phyloP scores from a whole-genome alignment of 768 basidiomycete species.

The Phylloporus sp. region DNA sequence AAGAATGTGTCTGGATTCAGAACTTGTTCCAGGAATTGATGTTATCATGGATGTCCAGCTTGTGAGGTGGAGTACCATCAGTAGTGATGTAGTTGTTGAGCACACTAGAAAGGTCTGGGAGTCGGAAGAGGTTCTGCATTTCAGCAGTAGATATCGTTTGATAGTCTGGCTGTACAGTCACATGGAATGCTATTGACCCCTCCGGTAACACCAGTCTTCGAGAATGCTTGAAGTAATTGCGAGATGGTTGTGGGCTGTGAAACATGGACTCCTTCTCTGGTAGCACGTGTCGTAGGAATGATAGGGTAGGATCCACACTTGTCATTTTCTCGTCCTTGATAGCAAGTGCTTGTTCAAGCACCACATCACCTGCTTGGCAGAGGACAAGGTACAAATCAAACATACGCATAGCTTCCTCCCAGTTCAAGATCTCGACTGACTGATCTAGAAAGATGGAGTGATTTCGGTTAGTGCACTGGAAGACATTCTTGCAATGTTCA shows the following conservation, averaged over 20 bases:
- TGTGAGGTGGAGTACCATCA: no score
- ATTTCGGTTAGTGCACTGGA: conserved; percentile 15
- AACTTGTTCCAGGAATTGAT: no score
- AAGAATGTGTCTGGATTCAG: no score
- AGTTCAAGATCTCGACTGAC: conserved; percentile 10
- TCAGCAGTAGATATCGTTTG: neutral
- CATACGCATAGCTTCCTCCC: conserved; percentile 1
- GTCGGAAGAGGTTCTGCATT: no score
- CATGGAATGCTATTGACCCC: neutral
- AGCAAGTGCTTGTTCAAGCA: neutral
- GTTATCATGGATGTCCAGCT: no score
- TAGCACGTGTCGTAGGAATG: neutral
- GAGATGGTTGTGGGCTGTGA: neutral
- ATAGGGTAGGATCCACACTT: neutral
- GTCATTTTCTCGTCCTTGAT: neutral
- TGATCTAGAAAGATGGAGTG: conserved; percentile 13
- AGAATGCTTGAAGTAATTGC: neutral
- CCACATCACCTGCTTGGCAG: rapidly evolving
- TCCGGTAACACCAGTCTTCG: neutral
- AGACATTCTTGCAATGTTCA: conserved; percentile 23
- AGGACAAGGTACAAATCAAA: conserved; percentile 4
- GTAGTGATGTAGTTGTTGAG: no score
- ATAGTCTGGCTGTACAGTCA: neutral
- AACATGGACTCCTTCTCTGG: neutral
- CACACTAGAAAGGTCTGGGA: no score